Evolutionary conservation across 2,329 filamentous ascomycete species (phyloP).

Genomic region (Trichoderma guizhouense): DNA sequence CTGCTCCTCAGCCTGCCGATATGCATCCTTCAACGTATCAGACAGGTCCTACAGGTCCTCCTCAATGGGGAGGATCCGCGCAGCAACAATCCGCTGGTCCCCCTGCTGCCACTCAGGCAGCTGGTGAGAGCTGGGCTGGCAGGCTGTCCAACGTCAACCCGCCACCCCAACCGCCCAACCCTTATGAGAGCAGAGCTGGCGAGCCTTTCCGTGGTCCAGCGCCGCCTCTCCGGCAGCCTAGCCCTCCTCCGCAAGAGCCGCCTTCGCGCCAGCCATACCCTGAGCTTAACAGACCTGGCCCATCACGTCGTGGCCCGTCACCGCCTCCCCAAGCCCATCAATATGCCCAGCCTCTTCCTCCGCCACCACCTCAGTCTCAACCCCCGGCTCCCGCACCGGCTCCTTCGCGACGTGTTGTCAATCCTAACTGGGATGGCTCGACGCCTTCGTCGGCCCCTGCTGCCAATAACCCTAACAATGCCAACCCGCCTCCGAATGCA

Average conservation of each 20-base stretch:
- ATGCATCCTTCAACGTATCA: constrained; percentile 95
- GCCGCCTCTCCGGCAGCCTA: constrained; percentile 67
- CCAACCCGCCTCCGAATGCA: constrained; percentile 43
- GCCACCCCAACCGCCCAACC: constrained; percentile 72
- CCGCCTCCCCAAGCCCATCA: constrained; percentile 50
- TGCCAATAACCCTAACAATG: constrained; percentile 36
- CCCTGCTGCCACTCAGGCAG: constrained; percentile 59
- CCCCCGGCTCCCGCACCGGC: constrained; percentile 49
- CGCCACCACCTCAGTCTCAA: constrained; percentile 44
- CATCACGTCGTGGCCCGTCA: constrained; percentile 50
- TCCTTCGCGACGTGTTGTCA: constrained; percentile 54
- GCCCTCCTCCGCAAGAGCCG: constrained; percentile 70
- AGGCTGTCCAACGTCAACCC: constrained; percentile 77
- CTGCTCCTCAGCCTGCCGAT: constrained; percentile 88
- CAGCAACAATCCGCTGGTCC: constrained; percentile 54
- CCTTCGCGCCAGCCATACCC: constrained; percentile 61
- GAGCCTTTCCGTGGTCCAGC: constrained; percentile 64
- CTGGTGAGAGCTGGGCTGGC: constrained; percentile 55
- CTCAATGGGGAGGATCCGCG: constrained; percentile 82
- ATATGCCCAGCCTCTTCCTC: constrained; percentile 48
- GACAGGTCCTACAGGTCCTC: constrained; percentile 75
- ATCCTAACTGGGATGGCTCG: constrained; percentile 58
- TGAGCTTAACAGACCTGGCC: constrained; percentile 31
- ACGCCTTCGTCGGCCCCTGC: constrained; percentile 43
- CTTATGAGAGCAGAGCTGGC: constrained; percentile 72